Percentiles rank a stretch among this genome's conserved stretches.
phyloP scores from a whole-genome alignment of 2,329 filamentous ascomycete genomes.

The Magnaporthiopsis poae region DNA sequence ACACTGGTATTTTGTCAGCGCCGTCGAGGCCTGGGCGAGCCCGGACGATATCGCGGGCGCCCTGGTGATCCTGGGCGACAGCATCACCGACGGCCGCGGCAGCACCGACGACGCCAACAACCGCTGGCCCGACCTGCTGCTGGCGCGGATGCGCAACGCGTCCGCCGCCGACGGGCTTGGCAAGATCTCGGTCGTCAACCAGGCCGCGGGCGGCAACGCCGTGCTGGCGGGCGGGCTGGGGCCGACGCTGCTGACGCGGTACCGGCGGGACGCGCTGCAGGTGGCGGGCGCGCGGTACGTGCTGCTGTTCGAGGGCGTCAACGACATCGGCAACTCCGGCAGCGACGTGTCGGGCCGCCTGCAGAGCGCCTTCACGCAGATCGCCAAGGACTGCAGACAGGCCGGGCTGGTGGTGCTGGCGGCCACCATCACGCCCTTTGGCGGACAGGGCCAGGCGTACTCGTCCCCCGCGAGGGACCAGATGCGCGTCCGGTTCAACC shows the following conservation, averaged over 20 bases:
- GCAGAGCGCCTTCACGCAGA: conserved; percentile 45
- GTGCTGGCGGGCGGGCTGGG: conserved; percentile 53
- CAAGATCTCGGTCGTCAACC: conserved; percentile 49
- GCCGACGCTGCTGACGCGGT: conserved; percentile 48
- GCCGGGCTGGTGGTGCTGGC: conserved; percentile 48
- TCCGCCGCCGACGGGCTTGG: conserved; percentile 23
- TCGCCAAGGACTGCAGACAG: conserved; percentile 43
- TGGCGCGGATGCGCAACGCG: conserved; percentile 37
- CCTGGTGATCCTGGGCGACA: conserved; percentile 53
- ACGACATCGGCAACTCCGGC: conserved; percentile 51
- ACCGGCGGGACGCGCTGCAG: conserved; percentile 54
- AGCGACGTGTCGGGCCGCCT: conserved; percentile 36
- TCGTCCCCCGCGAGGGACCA: conserved; percentile 43
- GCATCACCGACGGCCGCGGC: conserved; percentile 55
- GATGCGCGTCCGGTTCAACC: conserved; percentile 48
- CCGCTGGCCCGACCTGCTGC: conserved; percentile 26
- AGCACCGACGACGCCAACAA: conserved; percentile 50
- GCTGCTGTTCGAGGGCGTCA: conserved; percentile 60
- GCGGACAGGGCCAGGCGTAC: conserved; percentile 42
- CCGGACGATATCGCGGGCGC: conserved; percentile 23
- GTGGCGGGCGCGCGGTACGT: conserved; percentile 49
- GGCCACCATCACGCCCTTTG: conserved; percentile 58
- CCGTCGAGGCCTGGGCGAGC: conserved; percentile 44
- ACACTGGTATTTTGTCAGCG: conserved; percentile 51
- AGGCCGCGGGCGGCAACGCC: conserved; percentile 60